Evolutionary conservation across 169 alveolate genomes (phyloP).

Genomic region (Eimeria mitis): DNA sequence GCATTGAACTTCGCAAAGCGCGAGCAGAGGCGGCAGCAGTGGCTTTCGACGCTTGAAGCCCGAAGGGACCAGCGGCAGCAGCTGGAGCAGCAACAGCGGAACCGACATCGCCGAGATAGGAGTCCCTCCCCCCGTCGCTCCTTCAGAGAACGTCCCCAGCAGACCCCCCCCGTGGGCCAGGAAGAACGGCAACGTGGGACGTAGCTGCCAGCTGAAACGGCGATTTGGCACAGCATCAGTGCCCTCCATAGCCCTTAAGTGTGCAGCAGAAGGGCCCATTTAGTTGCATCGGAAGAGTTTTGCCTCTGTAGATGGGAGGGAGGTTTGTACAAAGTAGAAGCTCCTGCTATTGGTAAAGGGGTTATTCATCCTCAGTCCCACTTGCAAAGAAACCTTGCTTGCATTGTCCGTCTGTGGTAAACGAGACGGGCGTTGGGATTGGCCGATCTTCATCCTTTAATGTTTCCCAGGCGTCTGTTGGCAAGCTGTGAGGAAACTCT

Average conservation of each 20-base stretch:
- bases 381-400: neutral
- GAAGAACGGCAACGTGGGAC: neutral
- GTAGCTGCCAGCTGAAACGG: neutral
- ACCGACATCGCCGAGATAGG: conserved; percentile 53
- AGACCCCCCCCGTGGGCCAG: conserved; percentile 17
- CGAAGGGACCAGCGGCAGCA: conserved; percentile 76
- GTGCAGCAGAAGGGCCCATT: neutral
- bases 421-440: neutral
- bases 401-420: neutral
- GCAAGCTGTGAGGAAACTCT: neutral
- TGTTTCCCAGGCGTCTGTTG: neutral
- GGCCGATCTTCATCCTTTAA: neutral
- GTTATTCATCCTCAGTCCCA: neutral
- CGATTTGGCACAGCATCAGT: neutral
- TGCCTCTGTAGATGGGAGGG: neutral
- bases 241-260: neutral
- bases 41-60: conserved; percentile 73
- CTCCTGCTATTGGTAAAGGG: neutral
- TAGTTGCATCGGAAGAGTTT: neutral
- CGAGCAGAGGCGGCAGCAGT: conserved; percentile 76
- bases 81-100: conserved; percentile 41
- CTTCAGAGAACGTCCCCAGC: conserved; percentile 64
- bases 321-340: neutral
- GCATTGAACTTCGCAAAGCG: conserved; percentile 72
- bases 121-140: conserved; percentile 70